Base-by-base conservation (phyloP, 305 asterid species). In the Lippia alba region DNA sequence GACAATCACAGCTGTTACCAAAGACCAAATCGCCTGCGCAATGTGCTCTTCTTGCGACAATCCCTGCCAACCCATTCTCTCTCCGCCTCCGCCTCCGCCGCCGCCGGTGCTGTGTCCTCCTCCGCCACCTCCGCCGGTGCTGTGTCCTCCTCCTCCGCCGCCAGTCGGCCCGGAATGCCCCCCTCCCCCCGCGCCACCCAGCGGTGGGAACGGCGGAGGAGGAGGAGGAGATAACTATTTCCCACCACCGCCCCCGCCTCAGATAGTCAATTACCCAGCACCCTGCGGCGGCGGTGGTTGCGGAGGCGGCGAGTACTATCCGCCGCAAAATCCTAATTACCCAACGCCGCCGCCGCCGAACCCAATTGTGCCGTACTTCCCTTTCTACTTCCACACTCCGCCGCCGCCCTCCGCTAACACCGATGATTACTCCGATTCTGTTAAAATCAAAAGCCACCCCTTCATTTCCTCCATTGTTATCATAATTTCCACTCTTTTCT, bases 11-110 rank as follows among this genome's bases (percentile, higher is more conserved):
- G 85, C 88, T 33, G 32, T 85, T 60, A 20, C 81, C n/a, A 87
- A 74, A 74, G 87, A 83, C 67, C 89, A 86, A 66, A 67, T 81
- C 0, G 41, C 86, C 79, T 87, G 96, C 85, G 73, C 87, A 73
- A 78, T 82, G 87, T 91, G 96, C 81, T 76, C 90, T 6, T 69
- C 89, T 17, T 91, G 96, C 66, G 89, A 86, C 64, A 88, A 91
- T 32, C 96, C 97, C 4, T 87, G 95, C 20, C 95, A 86, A 20
- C 92, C 97, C 5, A 45, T 77, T 58, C 55, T 39, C 57, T 71
- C 88, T 34, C 87, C 93, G 0, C 87, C 86, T 0, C 81, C 85
- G 0, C 78, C 84, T 1, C 32, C 71, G 32, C 76, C 75, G 0
- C 71, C 66, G 53, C 76, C 77, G 0, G 77, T 79, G 0, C 81